Base-by-base conservation (phyloP, 2,329 filamentous ascomycete genomes). In the Cordyceps cicadae region DNA sequence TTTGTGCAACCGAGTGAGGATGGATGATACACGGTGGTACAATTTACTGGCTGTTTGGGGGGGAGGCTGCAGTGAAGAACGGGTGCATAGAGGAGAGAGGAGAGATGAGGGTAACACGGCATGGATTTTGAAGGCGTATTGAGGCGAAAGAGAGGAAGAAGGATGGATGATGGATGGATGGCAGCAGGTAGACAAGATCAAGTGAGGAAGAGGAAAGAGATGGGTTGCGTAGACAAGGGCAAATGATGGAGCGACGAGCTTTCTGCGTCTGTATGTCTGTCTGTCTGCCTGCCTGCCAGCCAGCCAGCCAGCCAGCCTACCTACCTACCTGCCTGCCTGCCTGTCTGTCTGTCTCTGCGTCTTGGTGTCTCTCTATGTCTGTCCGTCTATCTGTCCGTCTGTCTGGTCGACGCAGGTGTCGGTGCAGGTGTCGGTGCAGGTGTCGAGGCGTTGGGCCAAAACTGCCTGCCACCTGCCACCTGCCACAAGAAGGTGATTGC, bases 391-490 rank as follows among this genome's bases (percentile, higher is more conserved):
- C 34, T 37, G 34, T 12, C 34, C 14, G 6, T 37, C 34, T 37
- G 34, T 37, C 34, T 37, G 34, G 3, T 37, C 34, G 34, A 37
- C 34, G 34, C 34, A 37, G 34, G 34, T 37, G 34, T 37, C 34
- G 34, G 54, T 15, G 34, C 34, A 37, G 34, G 34, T 37, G 34
- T 37, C 34, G 34, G 54, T 15, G 34, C 41, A 46, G 54, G 29
- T 55, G 43, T 37, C 34, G 54, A 56, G 43, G 54, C 54, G 54
- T 56, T 56, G 54, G 54, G 54, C 54, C n/a, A 56, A 56, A 49
- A 49, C 26, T 49, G 54, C 43, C 56, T 59, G 56, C 56, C 56
- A 59, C 43, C 56, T 59, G 56, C 56, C 56, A 59, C 56, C 56
- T 59, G 56, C 56, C 56, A 59, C 56, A 59, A 51, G 39, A 48